phyloP scores from a whole-genome alignment of 495 filamentous ascomycete genomes.

The Hapsidospora chrysogenum region DNA sequence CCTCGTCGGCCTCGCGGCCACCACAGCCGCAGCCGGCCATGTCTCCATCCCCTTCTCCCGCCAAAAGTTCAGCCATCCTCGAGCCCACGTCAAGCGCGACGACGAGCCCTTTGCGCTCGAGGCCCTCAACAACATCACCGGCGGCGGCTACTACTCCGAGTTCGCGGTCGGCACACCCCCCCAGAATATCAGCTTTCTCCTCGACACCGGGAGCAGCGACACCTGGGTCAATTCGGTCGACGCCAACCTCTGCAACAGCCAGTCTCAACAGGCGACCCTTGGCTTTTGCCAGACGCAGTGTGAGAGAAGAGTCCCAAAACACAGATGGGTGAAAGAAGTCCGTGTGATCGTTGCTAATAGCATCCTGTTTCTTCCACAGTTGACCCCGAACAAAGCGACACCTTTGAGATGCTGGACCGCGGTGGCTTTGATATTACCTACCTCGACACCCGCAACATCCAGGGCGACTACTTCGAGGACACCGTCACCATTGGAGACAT shows the following conservation, averaged over 20 bases:
- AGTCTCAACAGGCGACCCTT: conserved; percentile 7
- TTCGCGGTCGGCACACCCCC: conserved; percentile 53
- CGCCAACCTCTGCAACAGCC: conserved; percentile 25
- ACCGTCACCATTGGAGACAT: conserved; percentile 50
- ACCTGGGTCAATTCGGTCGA: conserved; percentile 45
- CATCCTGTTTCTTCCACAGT: conserved; percentile 1
- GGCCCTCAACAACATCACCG: conserved; percentile 25
- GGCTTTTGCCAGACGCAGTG: not conserved
- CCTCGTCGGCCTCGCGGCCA: not conserved
- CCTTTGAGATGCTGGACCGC: conserved; percentile 46
- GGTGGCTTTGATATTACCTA: conserved; percentile 64
- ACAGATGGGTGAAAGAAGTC: too few relatives aligned
- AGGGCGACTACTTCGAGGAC: conserved; percentile 70
- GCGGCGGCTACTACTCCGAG: conserved; percentile 45
- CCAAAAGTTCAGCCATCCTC: not conserved
- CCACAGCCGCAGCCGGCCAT: not conserved
- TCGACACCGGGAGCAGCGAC: conserved; percentile 82
- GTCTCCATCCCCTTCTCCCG: not conserved
- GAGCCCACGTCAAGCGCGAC: conserved; percentile 8
- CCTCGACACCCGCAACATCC: conserved; percentile 39
- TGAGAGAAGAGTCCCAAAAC: not conserved
- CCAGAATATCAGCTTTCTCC: conserved; percentile 33
- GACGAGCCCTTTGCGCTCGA: conserved; percentile 15
- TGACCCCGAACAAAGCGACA: conserved; percentile 46
- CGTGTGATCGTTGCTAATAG: not conserved